A percentile compares a stretch with the other conserved stretches of the same genome.
phyloP scores from a whole-genome alignment of 495 filamentous ascomycete species.

The Penicillium soppii region DNA sequence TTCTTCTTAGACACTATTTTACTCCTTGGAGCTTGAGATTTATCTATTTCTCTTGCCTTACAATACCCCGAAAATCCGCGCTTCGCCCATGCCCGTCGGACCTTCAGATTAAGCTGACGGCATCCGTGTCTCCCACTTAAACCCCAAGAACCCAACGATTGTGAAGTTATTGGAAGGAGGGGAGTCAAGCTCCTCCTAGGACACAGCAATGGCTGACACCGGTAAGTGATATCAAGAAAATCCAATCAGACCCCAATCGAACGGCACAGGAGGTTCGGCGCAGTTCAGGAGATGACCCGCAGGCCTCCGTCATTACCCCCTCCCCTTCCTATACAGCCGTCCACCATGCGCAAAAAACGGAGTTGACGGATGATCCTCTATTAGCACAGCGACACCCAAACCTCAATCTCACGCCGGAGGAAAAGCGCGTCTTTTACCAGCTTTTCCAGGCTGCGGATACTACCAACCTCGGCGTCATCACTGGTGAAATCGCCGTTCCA shows the following conservation, averaged over 20 bases:
- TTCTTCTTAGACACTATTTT: conserved; percentile 9
- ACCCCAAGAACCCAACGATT: conserved; percentile 22
- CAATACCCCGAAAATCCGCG: conserved; percentile 15
- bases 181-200: conserved; percentile 36
- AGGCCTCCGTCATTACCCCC: conserved; percentile 18
- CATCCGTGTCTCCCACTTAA: conserved; percentile 15
- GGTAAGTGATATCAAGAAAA: conserved; percentile 20
- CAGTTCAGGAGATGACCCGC: conserved; percentile 31
- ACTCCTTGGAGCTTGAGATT: conserved; percentile 9
- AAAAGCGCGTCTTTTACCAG: conserved; percentile 89
- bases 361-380: conserved; percentile 25
- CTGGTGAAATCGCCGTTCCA: conserved; percentile 91
- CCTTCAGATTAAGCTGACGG: conserved; percentile 27
- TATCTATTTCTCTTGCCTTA: background rate
- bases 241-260: background rate
- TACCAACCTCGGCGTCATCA: conserved; percentile 88
- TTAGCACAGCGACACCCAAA: conserved; percentile 54
- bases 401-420: conserved; percentile 85
- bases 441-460: conserved; percentile 88
- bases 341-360: conserved; percentile 16
- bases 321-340: conserved; percentile 14
- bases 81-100: conserved; percentile 36
- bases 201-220: conserved; percentile 40
- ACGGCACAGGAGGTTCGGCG: conserved; percentile 12
- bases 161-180: conserved; percentile 24